Percentiles rank a stretch among this genome's conserved stretches.
Evolutionary conservation across 2,329 filamentous ascomycete species (phyloP).

Genomic region (Drechslerella coelobrocha): DNA sequence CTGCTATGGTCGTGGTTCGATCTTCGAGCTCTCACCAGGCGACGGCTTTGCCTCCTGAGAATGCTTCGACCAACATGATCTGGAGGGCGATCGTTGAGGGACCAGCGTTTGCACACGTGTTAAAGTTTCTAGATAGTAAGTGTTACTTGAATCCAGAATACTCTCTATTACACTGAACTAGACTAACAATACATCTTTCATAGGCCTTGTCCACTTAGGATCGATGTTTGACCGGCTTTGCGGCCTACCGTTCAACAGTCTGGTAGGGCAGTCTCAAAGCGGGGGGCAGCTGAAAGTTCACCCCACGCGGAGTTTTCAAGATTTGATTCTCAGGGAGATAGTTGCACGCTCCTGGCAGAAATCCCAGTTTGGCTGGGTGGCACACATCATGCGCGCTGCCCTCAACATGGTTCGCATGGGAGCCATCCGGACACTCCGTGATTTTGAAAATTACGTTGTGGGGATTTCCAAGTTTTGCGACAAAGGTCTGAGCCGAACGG

Average conservation of each 20-base stretch:
- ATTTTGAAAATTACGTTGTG: conserved; percentile 43
- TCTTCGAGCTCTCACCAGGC: conserved; percentile 6
- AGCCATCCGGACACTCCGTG: conserved; percentile 30
- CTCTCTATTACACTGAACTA: neutral
- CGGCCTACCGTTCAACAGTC: conserved; percentile 2
- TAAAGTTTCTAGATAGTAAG: conserved; percentile 41
- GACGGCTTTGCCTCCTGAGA: conserved; percentile 35
- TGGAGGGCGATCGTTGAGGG: conserved; percentile 31
- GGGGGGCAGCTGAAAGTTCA: neutral
- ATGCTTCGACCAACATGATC: neutral
- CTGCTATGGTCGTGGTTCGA: neutral
- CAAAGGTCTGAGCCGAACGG: conserved; percentile 19
- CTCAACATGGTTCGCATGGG: conserved; percentile 46
- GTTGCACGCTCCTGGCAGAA: conserved; percentile 31
- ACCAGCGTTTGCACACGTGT: conserved; percentile 27
- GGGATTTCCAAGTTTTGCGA: conserved; percentile 33
- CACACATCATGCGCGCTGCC: conserved; percentile 38
- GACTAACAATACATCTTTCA: neutral
- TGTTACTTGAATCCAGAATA: neutral
- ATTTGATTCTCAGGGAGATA: conserved; percentile 23
- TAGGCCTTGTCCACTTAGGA: conserved; percentile 31
- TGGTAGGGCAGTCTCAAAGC: conserved; percentile 1
- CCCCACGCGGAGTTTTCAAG: conserved; percentile 30
- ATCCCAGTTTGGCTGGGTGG: conserved; percentile 31
- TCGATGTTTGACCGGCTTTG: conserved; percentile 21